These are phyloP conservation scores for Agroathelia rolfsii DNA, from an alignment of 1,284 basidiomycete species.

Conservation along the genomic window DNA sequence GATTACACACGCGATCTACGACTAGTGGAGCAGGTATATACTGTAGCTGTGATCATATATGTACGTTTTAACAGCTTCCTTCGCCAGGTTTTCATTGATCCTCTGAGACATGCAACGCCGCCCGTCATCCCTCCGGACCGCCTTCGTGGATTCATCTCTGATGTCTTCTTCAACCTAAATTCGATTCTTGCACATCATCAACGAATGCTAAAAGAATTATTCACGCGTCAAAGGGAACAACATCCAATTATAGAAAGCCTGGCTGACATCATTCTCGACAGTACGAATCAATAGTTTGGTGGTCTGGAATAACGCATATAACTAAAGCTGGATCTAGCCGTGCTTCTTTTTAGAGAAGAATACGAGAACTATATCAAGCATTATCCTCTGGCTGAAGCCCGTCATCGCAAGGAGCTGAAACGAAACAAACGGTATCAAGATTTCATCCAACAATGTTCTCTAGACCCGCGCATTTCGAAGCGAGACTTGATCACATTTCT, in stretches of 20 bases:
- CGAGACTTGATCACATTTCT: slow-evolving; percentile 75
- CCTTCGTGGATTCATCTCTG: slow-evolving; percentile 49
- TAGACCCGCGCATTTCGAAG: slow-evolving; percentile 59
- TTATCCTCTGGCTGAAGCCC: slow-evolving; percentile 72
- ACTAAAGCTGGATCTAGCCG: slow-evolving; percentile 17
- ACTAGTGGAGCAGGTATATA: slow-evolving; percentile 50
- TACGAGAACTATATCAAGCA: slow-evolving; percentile 79
- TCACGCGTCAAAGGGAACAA: slow-evolving; percentile 65
- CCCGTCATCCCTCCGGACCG: slow-evolving; percentile 42
- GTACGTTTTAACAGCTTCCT: slow-evolving; percentile 7
- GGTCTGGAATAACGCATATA: slow-evolving; percentile 7
- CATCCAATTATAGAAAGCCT: slow-evolving; percentile 73
- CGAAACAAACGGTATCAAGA: slow-evolving; percentile 53
- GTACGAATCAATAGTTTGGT: slow-evolving; percentile 24
- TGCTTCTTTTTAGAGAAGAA: slow-evolving; percentile 40
- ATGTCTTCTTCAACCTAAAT: slow-evolving; percentile 69
- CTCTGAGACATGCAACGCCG: slow-evolving; percentile 42
- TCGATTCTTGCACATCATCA: slow-evolving; percentile 57
- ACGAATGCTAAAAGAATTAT: slow-evolving; percentile 54
- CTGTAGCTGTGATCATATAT: slow-evolving; percentile 6
- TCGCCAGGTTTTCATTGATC: slow-evolving; percentile 56
- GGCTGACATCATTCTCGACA: slow-evolving; percentile 68
- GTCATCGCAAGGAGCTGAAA: slow-evolving; percentile 62
- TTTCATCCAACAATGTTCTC: slow-evolving; percentile 54
- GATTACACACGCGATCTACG: slow-evolving; percentile 72